A percentile compares a stretch with the other conserved stretches of the same genome.
Evolutionary conservation across 805 yeast genomes (phyloP).

Genomic region (Candida sphagnicola): DNA sequence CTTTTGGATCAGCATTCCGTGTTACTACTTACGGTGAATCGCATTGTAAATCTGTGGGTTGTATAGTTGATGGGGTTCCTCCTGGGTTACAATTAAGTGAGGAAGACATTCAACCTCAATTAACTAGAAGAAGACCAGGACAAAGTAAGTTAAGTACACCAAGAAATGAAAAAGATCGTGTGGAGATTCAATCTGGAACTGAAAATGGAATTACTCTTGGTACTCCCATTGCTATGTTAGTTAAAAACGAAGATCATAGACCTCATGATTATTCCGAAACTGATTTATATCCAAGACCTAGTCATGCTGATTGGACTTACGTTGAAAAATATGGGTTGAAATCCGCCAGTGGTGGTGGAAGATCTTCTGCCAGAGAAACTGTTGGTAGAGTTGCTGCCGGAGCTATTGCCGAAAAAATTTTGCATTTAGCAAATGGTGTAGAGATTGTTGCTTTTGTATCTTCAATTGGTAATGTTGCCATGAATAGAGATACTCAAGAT

Average conservation of each 20-base stretch:
- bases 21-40: conserved; percentile 98
- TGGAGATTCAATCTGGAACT: conserved; percentile 90
- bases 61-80: conserved; percentile 97
- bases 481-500: conserved; percentile 68
- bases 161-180: conserved; percentile 90
- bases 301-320: conserved; percentile 97
- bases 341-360: conserved; percentile 96
- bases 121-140: conserved; percentile 97
- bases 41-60: conserved; percentile 96
- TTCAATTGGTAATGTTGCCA: conserved; percentile 78
- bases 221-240: conserved; percentile 93
- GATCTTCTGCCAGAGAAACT: conserved; percentile 96
- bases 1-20: conserved; percentile 39
- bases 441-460: conserved; percentile 96
- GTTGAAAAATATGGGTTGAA: conserved; percentile 85
- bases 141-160: conserved; percentile 92
- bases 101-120: conserved; percentile 90
- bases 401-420: conserved; percentile 93
- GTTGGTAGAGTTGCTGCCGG: conserved; percentile 99
- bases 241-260: conserved; percentile 91
- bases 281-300: conserved; percentile 94
- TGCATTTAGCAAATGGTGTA: conserved; percentile 69
- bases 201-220: conserved; percentile 90
- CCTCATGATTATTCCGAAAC: conserved; percentile 96
- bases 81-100: conserved; percentile 87